Conservation (phyloP, 805 yeast species). For the Cyberlindnera mycetangii region DNA sequence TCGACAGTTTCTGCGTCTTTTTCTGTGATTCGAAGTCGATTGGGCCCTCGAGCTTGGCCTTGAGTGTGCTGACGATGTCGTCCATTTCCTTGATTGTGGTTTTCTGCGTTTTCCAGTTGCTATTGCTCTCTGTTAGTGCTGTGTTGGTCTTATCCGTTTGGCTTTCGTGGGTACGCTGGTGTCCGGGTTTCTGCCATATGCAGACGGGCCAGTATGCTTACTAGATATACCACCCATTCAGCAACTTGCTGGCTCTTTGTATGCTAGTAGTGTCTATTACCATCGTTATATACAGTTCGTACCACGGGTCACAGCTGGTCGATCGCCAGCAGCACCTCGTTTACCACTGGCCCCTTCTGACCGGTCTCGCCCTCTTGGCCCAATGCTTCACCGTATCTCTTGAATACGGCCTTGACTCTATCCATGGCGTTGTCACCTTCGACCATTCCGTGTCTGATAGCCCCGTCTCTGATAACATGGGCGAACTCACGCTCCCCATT, state of each 20-base stretch:
- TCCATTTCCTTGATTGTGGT: constrained; percentile 1
- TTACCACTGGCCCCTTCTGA: constrained; percentile 11
- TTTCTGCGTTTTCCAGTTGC: not conserved
- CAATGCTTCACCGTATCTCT: constrained; percentile 49
- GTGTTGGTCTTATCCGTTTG: too few species aligned
- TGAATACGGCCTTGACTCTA: constrained; percentile 40
- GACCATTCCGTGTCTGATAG: constrained; percentile 36
- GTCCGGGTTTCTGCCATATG: not conserved
- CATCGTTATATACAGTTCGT: too few species aligned
- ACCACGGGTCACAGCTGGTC: constrained; percentile 13
- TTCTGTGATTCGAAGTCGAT: constrained; percentile 21
- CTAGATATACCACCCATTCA: too few species aligned
- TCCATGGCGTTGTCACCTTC: constrained; percentile 40
- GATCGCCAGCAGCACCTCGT: constrained; percentile 20
- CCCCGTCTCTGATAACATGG: constrained; percentile 46
- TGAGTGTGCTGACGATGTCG: constrained; percentile 5
- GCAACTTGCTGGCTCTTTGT: not conserved
- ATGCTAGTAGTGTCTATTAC: not conserved
- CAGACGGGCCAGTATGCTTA: too few species aligned
- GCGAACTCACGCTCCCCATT: constrained; percentile 54
- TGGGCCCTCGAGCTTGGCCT: constrained; percentile 18
- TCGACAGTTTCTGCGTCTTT: constrained; percentile 6
- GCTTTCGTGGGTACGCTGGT: too few species aligned
- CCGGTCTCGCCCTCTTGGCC: constrained; percentile 38
- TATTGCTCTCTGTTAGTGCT: not conserved